A percentile compares a stretch with the other conserved stretches of the same genome.
These are phyloP conservation scores for Mrakia frigida DNA, from an alignment of 768 basidiomycete genomes.

Conservation along the genomic window DNA sequence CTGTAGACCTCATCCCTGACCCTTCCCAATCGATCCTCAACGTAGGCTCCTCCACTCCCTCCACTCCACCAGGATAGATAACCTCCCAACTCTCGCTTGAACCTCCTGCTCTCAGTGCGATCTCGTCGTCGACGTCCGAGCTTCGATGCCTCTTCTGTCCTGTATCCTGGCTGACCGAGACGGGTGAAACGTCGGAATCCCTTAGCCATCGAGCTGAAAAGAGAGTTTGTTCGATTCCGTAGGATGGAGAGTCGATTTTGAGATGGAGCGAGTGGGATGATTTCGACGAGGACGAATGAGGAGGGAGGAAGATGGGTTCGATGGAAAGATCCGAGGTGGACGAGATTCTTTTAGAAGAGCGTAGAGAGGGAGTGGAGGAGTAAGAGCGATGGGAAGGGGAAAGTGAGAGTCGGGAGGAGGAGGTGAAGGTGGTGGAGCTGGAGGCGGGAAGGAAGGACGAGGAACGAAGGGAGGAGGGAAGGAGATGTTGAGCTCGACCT, in stretches of 20 bases:
- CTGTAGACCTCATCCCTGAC: neutral
- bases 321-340: neutral
- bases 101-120: too few relatives aligned
- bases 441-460: too few relatives aligned
- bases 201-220: slow-evolving; percentile 25
- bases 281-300: neutral
- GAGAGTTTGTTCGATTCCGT: neutral
- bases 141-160: slow-evolving; percentile 26
- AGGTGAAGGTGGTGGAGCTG: too few relatives aligned
- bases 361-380: too few relatives aligned
- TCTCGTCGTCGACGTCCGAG: neutral
- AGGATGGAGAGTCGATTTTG: slow-evolving; percentile 5
- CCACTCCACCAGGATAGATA: neutral
- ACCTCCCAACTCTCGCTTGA: neutral
- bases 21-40: slow-evolving; percentile 14
- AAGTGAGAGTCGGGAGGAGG: too few relatives aligned
- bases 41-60: neutral
- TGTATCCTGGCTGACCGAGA: slow-evolving; percentile 13
- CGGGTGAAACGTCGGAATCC: slow-evolving; percentile 23
- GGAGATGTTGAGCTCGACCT: slow-evolving; percentile 4
- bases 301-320: neutral
- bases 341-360: neutral
- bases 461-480: neutral
- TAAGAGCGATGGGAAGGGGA: too few relatives aligned
- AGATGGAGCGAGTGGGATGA: neutral